Conservation (phyloP, 176 grass and related monocot species). For the Musa beccarii region DNA sequence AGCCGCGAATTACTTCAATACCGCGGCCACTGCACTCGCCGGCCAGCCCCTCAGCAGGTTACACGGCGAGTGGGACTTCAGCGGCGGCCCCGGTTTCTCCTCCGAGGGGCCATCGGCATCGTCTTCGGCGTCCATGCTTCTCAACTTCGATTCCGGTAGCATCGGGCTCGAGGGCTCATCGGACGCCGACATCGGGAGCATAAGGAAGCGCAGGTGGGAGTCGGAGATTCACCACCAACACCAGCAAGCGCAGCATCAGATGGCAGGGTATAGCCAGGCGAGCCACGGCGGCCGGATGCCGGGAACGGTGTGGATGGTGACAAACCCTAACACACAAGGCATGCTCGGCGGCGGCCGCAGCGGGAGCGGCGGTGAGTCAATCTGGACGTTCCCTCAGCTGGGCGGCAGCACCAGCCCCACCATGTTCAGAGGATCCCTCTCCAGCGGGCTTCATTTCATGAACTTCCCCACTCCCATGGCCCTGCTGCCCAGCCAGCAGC, state of each 20-base stretch:
- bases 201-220: slow-evolving; percentile 77
- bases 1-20: slow-evolving; percentile 28
- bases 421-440: slow-evolving; percentile 63
- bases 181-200: slow-evolving; percentile 29
- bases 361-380: slow-evolving; percentile 48
- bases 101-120: slow-evolving; percentile 64
- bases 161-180: slow-evolving; percentile 64
- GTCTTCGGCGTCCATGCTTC: slow-evolving; percentile 52
- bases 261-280: slow-evolving; percentile 78
- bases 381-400: slow-evolving; percentile 83
- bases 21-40: slow-evolving; percentile 26
- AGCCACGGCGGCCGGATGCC: slow-evolving; percentile 47
- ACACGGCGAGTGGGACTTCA: slow-evolving; percentile 44
- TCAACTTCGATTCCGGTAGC: slow-evolving; percentile 78
- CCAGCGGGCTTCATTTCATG: slow-evolving; percentile 94
- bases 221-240: slow-evolving; percentile 60
- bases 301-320: slow-evolving; percentile 82
- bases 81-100: slow-evolving; percentile 43
- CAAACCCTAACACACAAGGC: slow-evolving; percentile 62
- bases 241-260: slow-evolving; percentile 64
- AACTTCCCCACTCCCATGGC: slow-evolving; percentile 89
- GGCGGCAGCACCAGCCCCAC: slow-evolving; percentile 24
- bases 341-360: slow-evolving; percentile 15
- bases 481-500: slow-evolving; percentile 65
- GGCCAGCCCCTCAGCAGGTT: slow-evolving; percentile 19